Base-by-base conservation (phyloP, 305 asterid genomes). In the Rubia occidens region DNA sequence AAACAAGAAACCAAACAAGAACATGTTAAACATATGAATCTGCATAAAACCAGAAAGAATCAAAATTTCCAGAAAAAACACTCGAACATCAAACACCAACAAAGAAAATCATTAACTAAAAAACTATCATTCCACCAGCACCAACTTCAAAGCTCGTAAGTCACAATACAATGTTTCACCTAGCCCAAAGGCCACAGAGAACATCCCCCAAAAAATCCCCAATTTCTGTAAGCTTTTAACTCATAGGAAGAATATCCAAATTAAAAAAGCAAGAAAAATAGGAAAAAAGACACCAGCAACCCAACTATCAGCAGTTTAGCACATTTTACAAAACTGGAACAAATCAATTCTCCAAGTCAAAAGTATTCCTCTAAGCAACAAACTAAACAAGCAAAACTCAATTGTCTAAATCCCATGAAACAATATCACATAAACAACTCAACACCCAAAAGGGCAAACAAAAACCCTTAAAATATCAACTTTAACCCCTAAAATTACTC, bases 1-100 rank as follows among this genome's bases (percentile, higher is more conserved):
- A 75, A 54, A 39, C 72, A 61, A 49, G 24, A 71, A 73, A 56
- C 37, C 39, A 75, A 63, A 66, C 54, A 71, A 74, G 24, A 64
- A 47, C 43, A 68, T 35, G 71, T 56, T 37, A 66, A 47, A 67
- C 29, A 8, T 40, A 32, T 21, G 67, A 35, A 59, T 5, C 58
- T 6, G 3, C n/a, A 17, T n/a, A 53, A 43, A 0, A 0, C 29
- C 21, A 44, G 21, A 17, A 20, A 67, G 11, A 47, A 39, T 14
- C 2, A 4, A 2, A 59, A 11, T 13, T 68, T 37, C 29, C 24
- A 8, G 42, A 2, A 51, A 53, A 51, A 26, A 40, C 24, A 8
- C 35, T 9, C 11, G 18, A 44, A 6, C 11, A 39, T 8, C 56
- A 51, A 51, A 17, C 58, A 53, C 21, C 58, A 32, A 15, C 18